Evolutionary conservation across 2,329 filamentous ascomycete species (phyloP), one percentile per base, ranked within the genome.

Genomic region (Fusarium buxicola): DNA sequence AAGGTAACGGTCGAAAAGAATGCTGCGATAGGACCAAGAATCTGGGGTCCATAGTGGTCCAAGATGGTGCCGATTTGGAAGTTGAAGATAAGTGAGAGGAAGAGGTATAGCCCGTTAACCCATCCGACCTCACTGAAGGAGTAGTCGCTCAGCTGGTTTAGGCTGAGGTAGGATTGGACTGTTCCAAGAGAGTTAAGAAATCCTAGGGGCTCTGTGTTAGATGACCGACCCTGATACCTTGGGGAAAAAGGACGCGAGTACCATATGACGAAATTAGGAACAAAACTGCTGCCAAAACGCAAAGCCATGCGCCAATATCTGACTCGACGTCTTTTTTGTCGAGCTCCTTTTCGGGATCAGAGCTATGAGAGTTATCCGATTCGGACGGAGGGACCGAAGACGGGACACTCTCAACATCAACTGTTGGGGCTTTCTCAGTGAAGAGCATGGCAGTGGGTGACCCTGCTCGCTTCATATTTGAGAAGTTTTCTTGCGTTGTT

Each of bases 51-150:
- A 43, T 82, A 80, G 0, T 73, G 74, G 54, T 83, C 81, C 54
- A 82, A 78, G 2, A 82, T 57, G 2, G 80, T 79, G 0, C 81
- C 80, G 4, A 81, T 75, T 58, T 81, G 80, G 7, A 82, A 78
- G 7, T 78, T 80, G 3, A 81, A 71, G 25, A 79, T 76, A 1
- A 82, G 68, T 0, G 76, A 73, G 4, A 82, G 65, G n/a, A 80
- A 82, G 6, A 78, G 75, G 21, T 81, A 77, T 1, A 81, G 61
- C 1, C 80, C 80, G 1, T 76, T 75, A 38, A 83, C 81, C 81
- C 80, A 83, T 8, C 80, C 81, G 0, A 83, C 73, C 36, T 82
- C 76, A 3, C 77, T 68, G 1, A 76, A 67, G 5, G 73, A 75
- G 44, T 80, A 81, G 7, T 60, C 53, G 0, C 74, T 66, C 1